phyloP scores from a whole-genome alignment of 2,329 filamentous ascomycete genomes.

The Pseudonectria foliicola region DNA sequence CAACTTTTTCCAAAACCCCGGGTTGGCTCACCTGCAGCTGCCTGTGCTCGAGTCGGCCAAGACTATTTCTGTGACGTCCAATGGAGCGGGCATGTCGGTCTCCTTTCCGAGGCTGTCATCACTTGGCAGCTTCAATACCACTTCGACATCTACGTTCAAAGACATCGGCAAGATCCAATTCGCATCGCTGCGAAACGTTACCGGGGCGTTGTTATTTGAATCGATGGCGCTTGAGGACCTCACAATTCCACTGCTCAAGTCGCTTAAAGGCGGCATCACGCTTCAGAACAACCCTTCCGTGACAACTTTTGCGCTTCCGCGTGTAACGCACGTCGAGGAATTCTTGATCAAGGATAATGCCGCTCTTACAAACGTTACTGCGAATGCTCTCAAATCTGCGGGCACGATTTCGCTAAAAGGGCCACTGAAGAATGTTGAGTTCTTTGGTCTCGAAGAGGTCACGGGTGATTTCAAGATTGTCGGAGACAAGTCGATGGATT shows the following conservation, averaged over 20 bases:
- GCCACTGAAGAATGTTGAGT: constrained; percentile 19
- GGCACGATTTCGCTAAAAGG: constrained; percentile 19
- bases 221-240: constrained; percentile 15
- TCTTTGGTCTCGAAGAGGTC: constrained; percentile 19
- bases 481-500: constrained; percentile 21
- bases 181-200: constrained; percentile 16
- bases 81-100: constrained; percentile 12
- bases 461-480: constrained; percentile 20
- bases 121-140: constrained; percentile 18
- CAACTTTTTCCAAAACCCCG: constrained; percentile 16
- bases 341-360: constrained; percentile 17
- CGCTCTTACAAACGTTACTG: constrained; percentile 19
- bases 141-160: constrained; percentile 16
- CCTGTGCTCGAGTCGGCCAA: constrained; percentile 17
- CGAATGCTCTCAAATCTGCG: constrained; percentile 20
- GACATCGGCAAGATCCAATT: constrained; percentile 15
- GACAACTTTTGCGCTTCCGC: constrained; percentile 17
- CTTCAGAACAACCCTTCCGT: constrained; percentile 18
- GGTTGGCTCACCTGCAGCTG: constrained; percentile 11
- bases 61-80: constrained; percentile 20
- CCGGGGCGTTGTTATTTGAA: constrained; percentile 17
- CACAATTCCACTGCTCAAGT: constrained; percentile 17
- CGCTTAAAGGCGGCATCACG: constrained; percentile 17
- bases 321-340: constrained; percentile 14
- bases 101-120: constrained; percentile 15